A percentile compares a stretch with the other conserved stretches of the same genome.
Conservation (phyloP, 2,329 filamentous ascomycete species). For the Fusarium proliferatum region DNA sequence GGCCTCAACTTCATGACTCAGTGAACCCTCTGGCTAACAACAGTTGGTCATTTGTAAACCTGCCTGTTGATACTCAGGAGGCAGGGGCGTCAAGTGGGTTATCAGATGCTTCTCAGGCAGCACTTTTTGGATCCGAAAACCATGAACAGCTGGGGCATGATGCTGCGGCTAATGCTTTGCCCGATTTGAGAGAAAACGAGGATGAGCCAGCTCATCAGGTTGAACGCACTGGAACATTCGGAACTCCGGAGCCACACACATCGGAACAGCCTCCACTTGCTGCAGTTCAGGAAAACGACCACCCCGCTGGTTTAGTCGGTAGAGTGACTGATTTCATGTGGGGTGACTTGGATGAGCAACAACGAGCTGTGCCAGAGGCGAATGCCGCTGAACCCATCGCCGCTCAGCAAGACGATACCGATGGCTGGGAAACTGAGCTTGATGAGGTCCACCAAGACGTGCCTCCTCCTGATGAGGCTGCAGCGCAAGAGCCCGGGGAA, state of each 20-base stretch:
- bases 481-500: conserved; percentile 38
- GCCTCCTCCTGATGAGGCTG: conserved; percentile 43
- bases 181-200: not conserved
- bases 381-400: conserved; percentile 54
- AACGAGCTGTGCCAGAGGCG: conserved; percentile 50
- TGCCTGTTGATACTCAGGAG: conserved; percentile 46
- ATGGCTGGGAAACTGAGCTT: conserved; percentile 53
- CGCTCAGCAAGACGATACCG: conserved; percentile 50
- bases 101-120: not conserved
- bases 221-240: conserved; percentile 1
- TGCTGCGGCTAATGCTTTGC: not conserved
- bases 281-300: conserved; percentile 28
- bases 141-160: not conserved
- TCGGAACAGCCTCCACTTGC: conserved; percentile 10
- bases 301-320: conserved; percentile 42
- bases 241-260: conserved; percentile 4
- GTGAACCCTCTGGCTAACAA: conserved; percentile 68
- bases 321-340: conserved; percentile 70
- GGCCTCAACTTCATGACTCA: conserved; percentile 56
- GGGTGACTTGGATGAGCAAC: conserved; percentile 61
- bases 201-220: conserved; percentile 3
- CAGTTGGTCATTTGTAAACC: conserved; percentile 67
- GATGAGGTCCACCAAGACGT: conserved; percentile 49
- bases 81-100: conserved; percentile 1
- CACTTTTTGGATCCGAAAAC: not conserved